These are phyloP conservation scores for Calonectria pseudoreteaudii DNA, from an alignment of 2,329 filamentous ascomycete species.

Conservation along the genomic window DNA sequence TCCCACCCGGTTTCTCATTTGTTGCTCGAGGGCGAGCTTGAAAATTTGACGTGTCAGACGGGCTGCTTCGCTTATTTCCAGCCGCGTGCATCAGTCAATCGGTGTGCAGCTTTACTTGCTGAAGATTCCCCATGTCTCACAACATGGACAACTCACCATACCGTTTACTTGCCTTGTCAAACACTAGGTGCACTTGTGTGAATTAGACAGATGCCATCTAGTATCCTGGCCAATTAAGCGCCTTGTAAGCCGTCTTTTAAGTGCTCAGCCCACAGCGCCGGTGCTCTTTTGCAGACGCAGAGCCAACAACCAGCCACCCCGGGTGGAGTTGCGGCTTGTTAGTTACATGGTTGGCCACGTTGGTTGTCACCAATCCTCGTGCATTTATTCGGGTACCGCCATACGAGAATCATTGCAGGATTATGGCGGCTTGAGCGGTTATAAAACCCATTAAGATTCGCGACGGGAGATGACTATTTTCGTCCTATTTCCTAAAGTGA, in stretches of 20 bases:
- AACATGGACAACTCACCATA: not conserved
- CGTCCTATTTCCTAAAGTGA: not conserved
- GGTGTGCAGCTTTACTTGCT: not conserved
- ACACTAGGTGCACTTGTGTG: not conserved
- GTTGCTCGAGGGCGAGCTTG: not conserved
- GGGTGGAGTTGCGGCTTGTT: not conserved
- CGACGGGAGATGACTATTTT: not conserved
- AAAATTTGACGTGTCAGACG: not conserved
- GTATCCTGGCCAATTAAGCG: not conserved
- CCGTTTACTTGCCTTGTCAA: not conserved
- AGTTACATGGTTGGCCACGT: not conserved
- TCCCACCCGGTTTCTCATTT: not conserved
- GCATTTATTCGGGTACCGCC: not conserved
- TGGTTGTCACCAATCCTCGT: not conserved
- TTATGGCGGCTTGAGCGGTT: not conserved
- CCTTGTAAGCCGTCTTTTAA: not conserved
- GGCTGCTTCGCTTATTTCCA: not conserved
- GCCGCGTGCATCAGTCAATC: not conserved
- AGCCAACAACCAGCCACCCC: not conserved
- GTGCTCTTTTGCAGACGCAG: not conserved
- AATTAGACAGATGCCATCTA: not conserved
- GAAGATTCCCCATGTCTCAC: not conserved
- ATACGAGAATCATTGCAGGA: not conserved
- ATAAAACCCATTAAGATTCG: not conserved
- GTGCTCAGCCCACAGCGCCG: not conserved